These are phyloP conservation scores for Aspergillus sp. DNA, from an alignment of 2,329 filamentous ascomycete genomes.

Conservation along the genomic window DNA sequence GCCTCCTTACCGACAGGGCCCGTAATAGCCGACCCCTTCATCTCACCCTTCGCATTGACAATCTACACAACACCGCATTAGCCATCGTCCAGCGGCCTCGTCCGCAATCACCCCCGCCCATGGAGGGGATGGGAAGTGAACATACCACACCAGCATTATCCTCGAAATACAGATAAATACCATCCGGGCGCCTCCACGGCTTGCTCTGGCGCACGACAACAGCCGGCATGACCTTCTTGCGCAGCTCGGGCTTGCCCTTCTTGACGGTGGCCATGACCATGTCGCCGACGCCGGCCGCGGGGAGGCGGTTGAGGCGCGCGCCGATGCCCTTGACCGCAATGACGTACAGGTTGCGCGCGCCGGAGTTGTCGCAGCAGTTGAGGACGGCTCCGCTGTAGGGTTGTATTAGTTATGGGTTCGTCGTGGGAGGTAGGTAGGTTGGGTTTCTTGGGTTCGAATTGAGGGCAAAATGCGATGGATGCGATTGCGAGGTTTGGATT, in stretches of 20 bases:
- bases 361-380: conserved; percentile 99
- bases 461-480: neutral
- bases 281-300: conserved; percentile 94
- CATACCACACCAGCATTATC: conserved; percentile 98
- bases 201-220: conserved; percentile 98
- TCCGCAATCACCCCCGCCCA: neutral
- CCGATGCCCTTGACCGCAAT: conserved; percentile 99
- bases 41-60: conserved; percentile 99
- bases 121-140: conserved; percentile 26
- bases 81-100: neutral
- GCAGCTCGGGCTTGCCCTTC: conserved; percentile 99
- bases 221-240: conserved; percentile 99
- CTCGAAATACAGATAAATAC: conserved; percentile 99
- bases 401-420: conserved; percentile 2
- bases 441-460: conserved; percentile 7
- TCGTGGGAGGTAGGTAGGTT: conserved; percentile 7
- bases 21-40: conserved; percentile 99
- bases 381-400: conserved; percentile 81
- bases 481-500: neutral
- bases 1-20: conserved; percentile 99
- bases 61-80: conserved; percentile 54
- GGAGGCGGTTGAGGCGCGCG: conserved; percentile 93
- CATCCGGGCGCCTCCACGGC: conserved; percentile 97
- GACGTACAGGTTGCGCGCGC: conserved; percentile 98
- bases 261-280: conserved; percentile 99